Evolutionary conservation across 192 early-diverging fungal species (phyloP), one percentile per base, ranked within the genome.

Genomic region (Coemansia sp.): DNA sequence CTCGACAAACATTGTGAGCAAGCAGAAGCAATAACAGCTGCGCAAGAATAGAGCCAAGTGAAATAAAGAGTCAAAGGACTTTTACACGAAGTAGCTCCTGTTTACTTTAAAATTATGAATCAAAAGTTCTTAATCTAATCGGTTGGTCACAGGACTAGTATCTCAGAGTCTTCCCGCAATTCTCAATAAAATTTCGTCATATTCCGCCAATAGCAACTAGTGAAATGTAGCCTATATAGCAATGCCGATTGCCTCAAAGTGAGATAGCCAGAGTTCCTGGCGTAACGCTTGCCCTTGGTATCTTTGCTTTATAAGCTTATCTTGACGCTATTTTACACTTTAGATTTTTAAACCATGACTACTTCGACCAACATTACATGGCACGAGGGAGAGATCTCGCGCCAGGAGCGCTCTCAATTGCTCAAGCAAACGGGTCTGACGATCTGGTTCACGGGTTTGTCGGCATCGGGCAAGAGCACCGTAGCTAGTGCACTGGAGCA

Each of bases 391-490:
- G 65, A 85, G 57, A 85, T 95, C 62, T 82, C 89, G 25, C 84
- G 89, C 52, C 71, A 82, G 3, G 93, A 96, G 71, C 88, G 94
- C 25, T 84, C 87, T 48, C 65, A 64, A 9, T 83, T 93, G 35
- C 80, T 92, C 50, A 70, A 72, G 50, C 75, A 76, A 31, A 77
- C 86, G 82, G 94, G 94, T 4, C 69, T 93, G 47, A 96, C 93
- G 7, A 87, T 94, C 67, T 95, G 94, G 94, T 91, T 97, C 68
- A 97, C 94, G 37, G 94, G 95, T 50, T 83, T 97, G 6, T 94
- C 93, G n/a, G 95, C 93, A 6, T 93, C 91, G 2, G 95, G 95
- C 22, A 97, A 97, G 71, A 93, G 92, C 35, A 97, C 95, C 10
- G 71, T 97, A 26, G 95, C 95, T 48, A 86, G 87, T 39, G 95